phyloP scores from a whole-genome alignment of 2,329 filamentous ascomycete species.

The Sordariomycetes sp. region DNA sequence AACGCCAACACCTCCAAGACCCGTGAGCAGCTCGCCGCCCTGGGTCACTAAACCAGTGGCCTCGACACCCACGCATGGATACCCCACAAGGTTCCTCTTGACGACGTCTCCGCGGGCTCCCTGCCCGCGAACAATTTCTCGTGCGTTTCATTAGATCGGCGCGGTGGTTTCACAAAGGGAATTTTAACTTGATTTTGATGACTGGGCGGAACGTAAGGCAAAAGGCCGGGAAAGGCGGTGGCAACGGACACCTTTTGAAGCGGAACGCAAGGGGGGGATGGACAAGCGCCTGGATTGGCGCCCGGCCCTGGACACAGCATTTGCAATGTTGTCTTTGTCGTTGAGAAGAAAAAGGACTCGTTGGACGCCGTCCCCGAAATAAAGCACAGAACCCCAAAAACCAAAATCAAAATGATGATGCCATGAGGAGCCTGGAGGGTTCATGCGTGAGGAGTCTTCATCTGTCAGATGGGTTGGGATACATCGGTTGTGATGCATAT shows the following conservation, averaged over 20 bases:
- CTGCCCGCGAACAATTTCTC: slow-evolving; percentile 22
- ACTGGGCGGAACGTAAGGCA: slow-evolving; percentile 6
- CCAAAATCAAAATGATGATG: slow-evolving; percentile 5
- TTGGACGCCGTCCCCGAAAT: slow-evolving; percentile 20
- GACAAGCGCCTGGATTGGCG: too few species aligned
- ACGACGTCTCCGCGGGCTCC: too few species aligned
- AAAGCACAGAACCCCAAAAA: slow-evolving; percentile 22
- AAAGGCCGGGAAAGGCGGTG: slow-evolving; percentile 2
- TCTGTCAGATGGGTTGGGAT: too few species aligned
- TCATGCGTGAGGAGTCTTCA: too few species aligned
- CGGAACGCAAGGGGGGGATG: too few species aligned
- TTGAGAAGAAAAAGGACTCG: slow-evolving; percentile 9
- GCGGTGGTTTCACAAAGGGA: slow-evolving; percentile 36
- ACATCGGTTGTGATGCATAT: too few species aligned
- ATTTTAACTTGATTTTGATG: slow-evolving; percentile 35
- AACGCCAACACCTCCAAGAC: slow-evolving; percentile 81
- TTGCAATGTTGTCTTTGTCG: slow-evolving; percentile 1
- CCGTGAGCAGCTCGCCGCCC: slow-evolving; percentile 77
- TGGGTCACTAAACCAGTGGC: slow-evolving; percentile 67
- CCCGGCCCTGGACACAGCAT: too few species aligned
- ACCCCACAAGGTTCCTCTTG: too few species aligned
- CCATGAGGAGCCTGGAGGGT: slow-evolving; percentile 1
- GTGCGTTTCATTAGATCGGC: slow-evolving; percentile 46
- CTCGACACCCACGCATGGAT: slow-evolving; percentile 15
- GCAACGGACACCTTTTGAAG: too few species aligned